These are phyloP conservation scores for Eucommia ulmoides DNA, from an alignment of 257 asterid genomes.

Conservation along the genomic window DNA sequence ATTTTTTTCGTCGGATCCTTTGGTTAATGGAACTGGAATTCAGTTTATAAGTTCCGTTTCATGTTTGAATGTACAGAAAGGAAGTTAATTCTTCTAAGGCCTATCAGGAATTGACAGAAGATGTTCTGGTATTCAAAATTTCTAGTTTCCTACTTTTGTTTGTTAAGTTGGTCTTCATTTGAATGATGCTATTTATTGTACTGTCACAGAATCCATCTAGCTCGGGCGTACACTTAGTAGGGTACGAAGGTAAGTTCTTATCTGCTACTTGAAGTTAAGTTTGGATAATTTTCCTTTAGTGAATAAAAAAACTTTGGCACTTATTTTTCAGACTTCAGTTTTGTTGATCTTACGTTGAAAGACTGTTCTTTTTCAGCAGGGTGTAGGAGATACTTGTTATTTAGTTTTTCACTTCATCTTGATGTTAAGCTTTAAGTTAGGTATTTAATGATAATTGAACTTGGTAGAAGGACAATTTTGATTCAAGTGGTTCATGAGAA, in stretches of 20 bases:
- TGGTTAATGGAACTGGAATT: background rate
- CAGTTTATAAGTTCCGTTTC: background rate
- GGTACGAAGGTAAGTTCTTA: constrained; percentile 54
- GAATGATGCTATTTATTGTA: constrained; percentile 7
- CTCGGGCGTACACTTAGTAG: constrained; percentile 45
- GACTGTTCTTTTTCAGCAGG: background rate
- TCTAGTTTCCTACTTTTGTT: background rate
- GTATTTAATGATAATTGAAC: too few relatives aligned
- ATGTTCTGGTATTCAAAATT: constrained; percentile 39
- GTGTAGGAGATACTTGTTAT: background rate
- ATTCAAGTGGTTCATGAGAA: too few relatives aligned
- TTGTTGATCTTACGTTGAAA: background rate
- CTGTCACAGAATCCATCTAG: constrained; percentile 35
- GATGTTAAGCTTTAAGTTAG: too few relatives aligned
- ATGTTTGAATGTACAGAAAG: constrained; percentile 36
- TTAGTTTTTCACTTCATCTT: background rate
- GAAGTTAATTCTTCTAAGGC: constrained; percentile 42
- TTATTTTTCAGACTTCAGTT: background rate
- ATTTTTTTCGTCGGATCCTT: background rate
- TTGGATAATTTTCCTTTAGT: too few relatives aligned
- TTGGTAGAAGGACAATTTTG: too few relatives aligned
- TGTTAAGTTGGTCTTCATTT: background rate
- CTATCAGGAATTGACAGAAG: constrained; percentile 48
- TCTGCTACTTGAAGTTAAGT: too few relatives aligned
- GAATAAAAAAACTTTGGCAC: background rate